Conservation (phyloP, 768 basidiomycete genomes). For the Russula sp. region DNA sequence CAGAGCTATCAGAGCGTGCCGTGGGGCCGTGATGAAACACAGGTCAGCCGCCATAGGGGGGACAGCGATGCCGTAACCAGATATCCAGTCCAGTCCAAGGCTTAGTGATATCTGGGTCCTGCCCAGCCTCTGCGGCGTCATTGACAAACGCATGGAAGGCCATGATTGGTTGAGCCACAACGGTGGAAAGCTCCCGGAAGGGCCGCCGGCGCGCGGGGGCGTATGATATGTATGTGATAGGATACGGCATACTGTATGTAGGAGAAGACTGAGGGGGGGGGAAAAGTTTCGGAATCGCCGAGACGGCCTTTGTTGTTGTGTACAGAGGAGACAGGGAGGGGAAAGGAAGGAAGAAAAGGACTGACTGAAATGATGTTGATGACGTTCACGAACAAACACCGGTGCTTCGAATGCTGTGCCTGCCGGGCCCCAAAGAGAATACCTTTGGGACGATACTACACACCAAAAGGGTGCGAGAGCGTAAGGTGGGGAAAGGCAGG, state of each 20-base stretch:
- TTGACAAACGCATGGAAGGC: slow-evolving; percentile 22
- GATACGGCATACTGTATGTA: slow-evolving; percentile 9
- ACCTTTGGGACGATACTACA: no score
- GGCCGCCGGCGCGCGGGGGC: slow-evolving; percentile 5
- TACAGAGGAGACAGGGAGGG: background rate
- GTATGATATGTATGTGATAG: no score
- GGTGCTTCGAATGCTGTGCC: slow-evolving; percentile 7
- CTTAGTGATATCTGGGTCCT: slow-evolving; percentile 25
- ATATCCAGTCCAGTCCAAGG: slow-evolving; percentile 4
- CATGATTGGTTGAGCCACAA: slow-evolving; percentile 23
- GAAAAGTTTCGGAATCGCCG: slow-evolving; percentile 14
- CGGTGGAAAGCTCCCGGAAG: slow-evolving; percentile 24
- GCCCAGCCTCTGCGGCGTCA: slow-evolving; percentile 27
- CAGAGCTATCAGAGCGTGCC: slow-evolving; percentile 10
- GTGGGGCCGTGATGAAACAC: slow-evolving; percentile 26
- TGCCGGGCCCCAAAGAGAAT: background rate
- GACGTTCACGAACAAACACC: slow-evolving; percentile 7
- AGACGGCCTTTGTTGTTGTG: slow-evolving; percentile 1
- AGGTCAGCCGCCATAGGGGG: slow-evolving; percentile 25
- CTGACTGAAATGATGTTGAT: background rate
- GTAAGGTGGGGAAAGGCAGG: background rate
- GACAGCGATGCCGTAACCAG: slow-evolving; percentile 19
- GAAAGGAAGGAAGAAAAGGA: no score
- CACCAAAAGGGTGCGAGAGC: no score
- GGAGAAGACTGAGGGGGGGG: background rate